Evolutionary conservation across 495 filamentous ascomycete species (phyloP).

Genomic region (Copromyces sp.): DNA sequence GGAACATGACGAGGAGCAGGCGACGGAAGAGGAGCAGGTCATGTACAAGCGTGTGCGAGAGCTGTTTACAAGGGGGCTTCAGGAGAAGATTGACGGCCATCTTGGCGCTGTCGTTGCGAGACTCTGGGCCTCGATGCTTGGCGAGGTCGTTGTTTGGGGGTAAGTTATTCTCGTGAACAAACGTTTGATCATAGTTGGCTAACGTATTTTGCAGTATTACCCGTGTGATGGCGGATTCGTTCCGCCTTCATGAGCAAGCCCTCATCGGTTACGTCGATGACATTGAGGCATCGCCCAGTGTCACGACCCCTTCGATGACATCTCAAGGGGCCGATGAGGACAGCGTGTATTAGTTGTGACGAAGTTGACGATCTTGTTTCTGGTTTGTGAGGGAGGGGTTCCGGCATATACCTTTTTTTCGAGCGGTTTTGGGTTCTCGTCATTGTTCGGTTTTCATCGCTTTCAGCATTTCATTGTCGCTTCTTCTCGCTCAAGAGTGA

Average conservation of each 20-base stretch:
- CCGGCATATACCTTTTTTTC: constrained; percentile 39
- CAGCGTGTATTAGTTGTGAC: constrained; percentile 46
- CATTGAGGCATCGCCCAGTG: constrained; percentile 44
- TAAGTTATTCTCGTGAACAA: constrained; percentile 30
- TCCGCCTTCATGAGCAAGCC: constrained; percentile 92
- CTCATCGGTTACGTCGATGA: constrained; percentile 88
- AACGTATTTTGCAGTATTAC: constrained; percentile 64
- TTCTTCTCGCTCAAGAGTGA: not conserved
- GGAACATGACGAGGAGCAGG: constrained; percentile 96
- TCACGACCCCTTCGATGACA: constrained; percentile 51
- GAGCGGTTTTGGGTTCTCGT: constrained; percentile 14
- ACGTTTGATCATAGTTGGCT: constrained; percentile 25
- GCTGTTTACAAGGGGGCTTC: constrained; percentile 81
- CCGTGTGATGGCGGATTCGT: constrained; percentile 94
- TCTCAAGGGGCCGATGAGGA: constrained; percentile 51
- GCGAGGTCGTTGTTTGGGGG: constrained; percentile 98
- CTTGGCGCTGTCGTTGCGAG: constrained; percentile 88
- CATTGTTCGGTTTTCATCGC: constrained; percentile 21
- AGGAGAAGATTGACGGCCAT: constrained; percentile 59
- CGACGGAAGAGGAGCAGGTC: constrained; percentile 77
- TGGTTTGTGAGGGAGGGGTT: constrained; percentile 28
- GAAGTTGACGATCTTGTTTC: constrained; percentile 38
- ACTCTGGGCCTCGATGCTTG: constrained; percentile 96
- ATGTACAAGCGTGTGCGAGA: constrained; percentile 94
- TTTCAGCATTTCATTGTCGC: constrained; percentile 20